phyloP scores from a whole-genome alignment of 2,329 filamentous ascomycete genomes.

The Aspergillus eucalypticola region DNA sequence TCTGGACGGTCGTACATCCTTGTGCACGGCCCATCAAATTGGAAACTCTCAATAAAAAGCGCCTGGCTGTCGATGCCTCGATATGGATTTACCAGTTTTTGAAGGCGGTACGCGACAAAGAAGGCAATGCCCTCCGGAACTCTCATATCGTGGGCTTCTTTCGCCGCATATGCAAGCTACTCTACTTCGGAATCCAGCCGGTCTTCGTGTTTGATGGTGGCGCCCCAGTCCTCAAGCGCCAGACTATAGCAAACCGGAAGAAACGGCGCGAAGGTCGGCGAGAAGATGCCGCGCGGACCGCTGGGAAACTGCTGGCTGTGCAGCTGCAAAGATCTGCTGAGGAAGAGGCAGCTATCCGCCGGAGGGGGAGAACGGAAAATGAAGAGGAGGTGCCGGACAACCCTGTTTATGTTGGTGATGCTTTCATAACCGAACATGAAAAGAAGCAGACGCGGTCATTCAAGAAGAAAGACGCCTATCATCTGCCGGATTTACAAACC shows the following conservation, averaged over 20 bases:
- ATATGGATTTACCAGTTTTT: slow-evolving; percentile 99
- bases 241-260: slow-evolving; percentile 81
- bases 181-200: slow-evolving; percentile 94
- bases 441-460: slow-evolving; percentile 74
- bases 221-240: slow-evolving; percentile 83
- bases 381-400: slow-evolving; percentile 70
- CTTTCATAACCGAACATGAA: slow-evolving; percentile 77
- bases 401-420: slow-evolving; percentile 87
- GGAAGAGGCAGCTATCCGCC: slow-evolving; percentile 73
- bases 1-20: slow-evolving; percentile 94
- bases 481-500: slow-evolving; percentile 80
- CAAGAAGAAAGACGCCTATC: slow-evolving; percentile 90
- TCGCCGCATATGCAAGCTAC: slow-evolving; percentile 92
- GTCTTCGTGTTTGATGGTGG: slow-evolving; percentile 99
- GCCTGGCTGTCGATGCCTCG: slow-evolving; percentile 93
- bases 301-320: slow-evolving; percentile 84
- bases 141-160: slow-evolving; percentile 98
- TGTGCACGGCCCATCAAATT: slow-evolving; percentile 95
- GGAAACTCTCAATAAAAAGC: slow-evolving; percentile 92
- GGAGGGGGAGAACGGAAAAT: slow-evolving; percentile 44
- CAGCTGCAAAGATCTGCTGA: slow-evolving; percentile 92
- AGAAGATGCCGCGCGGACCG: slow-evolving; percentile 90
- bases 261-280: slow-evolving; percentile 79
- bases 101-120: slow-evolving; percentile 97
- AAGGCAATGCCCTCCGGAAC: slow-evolving; percentile 94